Percentiles rank a stretch among this genome's conserved stretches.
Evolutionary conservation across 2,329 filamentous ascomycete genomes (phyloP).

Genomic region (Rutstroemia sydowiana): DNA sequence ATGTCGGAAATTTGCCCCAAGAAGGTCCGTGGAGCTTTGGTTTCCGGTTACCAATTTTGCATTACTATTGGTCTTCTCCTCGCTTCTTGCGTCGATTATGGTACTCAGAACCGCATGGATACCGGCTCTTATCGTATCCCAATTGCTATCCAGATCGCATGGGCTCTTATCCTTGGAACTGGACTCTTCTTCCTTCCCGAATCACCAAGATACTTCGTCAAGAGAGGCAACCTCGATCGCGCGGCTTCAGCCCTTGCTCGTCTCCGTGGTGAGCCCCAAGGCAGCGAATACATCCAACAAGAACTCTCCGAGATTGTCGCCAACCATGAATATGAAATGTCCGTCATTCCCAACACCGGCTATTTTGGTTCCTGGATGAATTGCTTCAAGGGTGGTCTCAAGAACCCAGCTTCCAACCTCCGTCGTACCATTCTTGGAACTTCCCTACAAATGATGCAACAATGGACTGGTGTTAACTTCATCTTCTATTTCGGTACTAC

Average conservation of each 20-base stretch:
- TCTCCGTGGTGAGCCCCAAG: slow-evolving; percentile 65
- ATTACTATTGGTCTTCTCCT: slow-evolving; percentile 73
- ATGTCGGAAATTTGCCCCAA: slow-evolving; percentile 56
- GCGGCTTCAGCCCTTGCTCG: slow-evolving; percentile 56
- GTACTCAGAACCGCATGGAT: slow-evolving; percentile 52
- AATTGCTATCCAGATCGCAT: slow-evolving; percentile 72
- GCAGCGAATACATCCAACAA: slow-evolving; percentile 67
- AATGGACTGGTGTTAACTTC: slow-evolving; percentile 77
- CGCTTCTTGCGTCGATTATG: slow-evolving; percentile 68
- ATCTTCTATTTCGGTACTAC: slow-evolving; percentile 83
- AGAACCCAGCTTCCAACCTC: slow-evolving; percentile 56
- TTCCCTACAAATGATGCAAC: slow-evolving; percentile 74
- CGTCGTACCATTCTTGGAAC: slow-evolving; percentile 66
- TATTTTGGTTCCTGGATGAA: slow-evolving; percentile 64
- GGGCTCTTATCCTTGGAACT: slow-evolving; percentile 65
- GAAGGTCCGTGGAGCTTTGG: slow-evolving; percentile 71
- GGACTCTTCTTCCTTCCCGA: slow-evolving; percentile 76
- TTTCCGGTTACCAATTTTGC: slow-evolving; percentile 79
- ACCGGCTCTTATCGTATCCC: slow-evolving; percentile 71
- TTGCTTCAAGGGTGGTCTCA: slow-evolving; percentile 59
- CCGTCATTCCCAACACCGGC: slow-evolving; percentile 55
- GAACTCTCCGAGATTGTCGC: slow-evolving; percentile 82
- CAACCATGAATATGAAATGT: slow-evolving; percentile 80
- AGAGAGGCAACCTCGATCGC: slow-evolving; percentile 60
- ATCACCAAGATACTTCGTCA: slow-evolving; percentile 80